These are phyloP conservation scores for Pleurotus giganteus DNA, from an alignment of 768 basidiomycete species.

Conservation along the genomic window DNA sequence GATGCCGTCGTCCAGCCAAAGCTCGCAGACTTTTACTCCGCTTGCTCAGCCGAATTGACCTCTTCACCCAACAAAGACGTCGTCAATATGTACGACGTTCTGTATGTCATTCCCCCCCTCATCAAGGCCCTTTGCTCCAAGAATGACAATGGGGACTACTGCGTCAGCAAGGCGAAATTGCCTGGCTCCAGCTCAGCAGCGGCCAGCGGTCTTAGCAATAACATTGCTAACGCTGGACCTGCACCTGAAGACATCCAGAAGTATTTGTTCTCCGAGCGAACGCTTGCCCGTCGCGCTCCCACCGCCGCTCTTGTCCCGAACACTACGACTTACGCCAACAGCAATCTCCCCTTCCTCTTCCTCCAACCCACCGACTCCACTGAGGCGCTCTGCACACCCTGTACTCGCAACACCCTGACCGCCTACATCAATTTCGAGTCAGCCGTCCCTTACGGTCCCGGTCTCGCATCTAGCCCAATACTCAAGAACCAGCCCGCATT, in stretches of 20 bases:
- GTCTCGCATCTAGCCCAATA: conserved; percentile 62
- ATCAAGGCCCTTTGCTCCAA: conserved; percentile 70
- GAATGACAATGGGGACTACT: conserved; percentile 69
- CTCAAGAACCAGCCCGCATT: conserved; percentile 64
- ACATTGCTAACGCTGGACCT: background rate
- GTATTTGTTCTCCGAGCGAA: conserved; percentile 1
- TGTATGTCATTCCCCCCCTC: conserved; percentile 73
- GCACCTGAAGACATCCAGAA: background rate
- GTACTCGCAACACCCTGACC: conserved; percentile 75
- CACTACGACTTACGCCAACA: conserved; percentile 45
- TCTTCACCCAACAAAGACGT: conserved; percentile 46
- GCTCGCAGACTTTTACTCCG: conserved; percentile 66
- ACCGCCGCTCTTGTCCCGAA: conserved; percentile 48
- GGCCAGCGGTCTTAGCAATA: conserved; percentile 6
- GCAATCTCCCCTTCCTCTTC: conserved; percentile 83
- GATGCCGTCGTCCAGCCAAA: conserved; percentile 54
- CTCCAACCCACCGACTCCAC: conserved; percentile 48
- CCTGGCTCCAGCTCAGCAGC: conserved; percentile 1
- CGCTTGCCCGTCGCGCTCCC: conserved; percentile 23
- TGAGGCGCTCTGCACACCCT: conserved; percentile 71
- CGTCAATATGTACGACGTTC: conserved; percentile 68
- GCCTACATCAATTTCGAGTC: conserved; percentile 79
- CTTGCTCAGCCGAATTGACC: conserved; percentile 73
- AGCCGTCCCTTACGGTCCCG: conserved; percentile 69
- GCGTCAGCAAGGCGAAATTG: conserved; percentile 37